Evolutionary conservation across 768 basidiomycete genomes (phyloP), one percentile per base, ranked within the genome.

Genomic region (Collybiopsis confluens): DNA sequence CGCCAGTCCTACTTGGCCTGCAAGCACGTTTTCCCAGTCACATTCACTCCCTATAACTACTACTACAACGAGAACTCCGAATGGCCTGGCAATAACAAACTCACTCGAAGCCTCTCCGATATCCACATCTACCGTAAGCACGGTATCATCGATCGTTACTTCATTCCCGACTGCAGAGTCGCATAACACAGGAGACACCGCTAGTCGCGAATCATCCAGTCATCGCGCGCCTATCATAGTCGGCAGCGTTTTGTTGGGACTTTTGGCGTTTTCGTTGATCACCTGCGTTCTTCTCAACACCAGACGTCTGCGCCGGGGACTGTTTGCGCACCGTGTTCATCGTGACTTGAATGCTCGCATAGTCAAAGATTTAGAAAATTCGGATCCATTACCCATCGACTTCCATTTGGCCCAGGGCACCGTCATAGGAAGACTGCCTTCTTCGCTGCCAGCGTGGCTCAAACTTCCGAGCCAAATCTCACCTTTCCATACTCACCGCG

Each of bases 381-480:
- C 38, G 10, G 21, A 24, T n/a, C 16, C 28, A 18, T 37, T 27
- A 1, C 4, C 11, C 6, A 10, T 23, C 23, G 30, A 30, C 15
- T 15, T 3, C 9, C 20, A 30, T 10, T 11, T 24, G 23, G 26
- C 37, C 15, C 36, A 15, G 20, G 21, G 38, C 10, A 37, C 15
- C 15, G 9, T 16, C 16, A 15, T 3, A 3, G 37, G n/a, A 26
- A 27, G 4, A 27, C 41, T 30, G 16, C 28, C 15, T 10, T 40
- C 41, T 8, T 15, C 15, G 30, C 42, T 52, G 1, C 50, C 50
- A 27, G 4, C 38, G 28, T 52, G 50, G 50, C 37, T 52, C 24
- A 52, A 52, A 15, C 50, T 52, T 52, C 50, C 50, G 3, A 52
- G 50, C 30, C 50, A 52, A 28, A 52, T 52, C 11, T 52, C 50